Percentiles rank a stretch among this genome's conserved stretches.
Evolutionary conservation across 768 basidiomycete genomes (phyloP).

Genomic region (Lentinula raphanica): DNA sequence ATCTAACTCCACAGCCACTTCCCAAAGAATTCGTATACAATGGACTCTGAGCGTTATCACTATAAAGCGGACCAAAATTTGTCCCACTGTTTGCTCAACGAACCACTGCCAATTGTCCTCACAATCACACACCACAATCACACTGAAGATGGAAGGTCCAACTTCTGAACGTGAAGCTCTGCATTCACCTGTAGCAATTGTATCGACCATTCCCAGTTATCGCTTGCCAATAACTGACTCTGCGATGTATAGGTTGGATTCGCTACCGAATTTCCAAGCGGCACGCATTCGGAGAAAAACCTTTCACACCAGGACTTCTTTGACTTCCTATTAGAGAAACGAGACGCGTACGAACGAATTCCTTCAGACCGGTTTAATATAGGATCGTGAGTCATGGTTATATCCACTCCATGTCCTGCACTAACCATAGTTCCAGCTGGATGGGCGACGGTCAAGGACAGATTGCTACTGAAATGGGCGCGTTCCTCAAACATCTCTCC

Average conservation of each 20-base stretch:
- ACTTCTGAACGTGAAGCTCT: no score
- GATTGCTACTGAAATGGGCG: slow-evolving; percentile 8
- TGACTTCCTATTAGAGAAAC: slow-evolving; percentile 28
- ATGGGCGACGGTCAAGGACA: neutral
- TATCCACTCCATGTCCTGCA: neutral
- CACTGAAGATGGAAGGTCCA: no score
- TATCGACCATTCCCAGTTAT: no score
- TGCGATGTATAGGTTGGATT: slow-evolving; percentile 27
- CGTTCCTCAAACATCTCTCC: slow-evolving; percentile 26
- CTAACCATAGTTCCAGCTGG: neutral
- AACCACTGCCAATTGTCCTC: no score
- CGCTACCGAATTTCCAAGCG: slow-evolving; percentile 34
- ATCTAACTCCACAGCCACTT: no score
- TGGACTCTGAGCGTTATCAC: no score
- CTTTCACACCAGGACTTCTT: slow-evolving; percentile 30
- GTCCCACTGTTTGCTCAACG: no score
- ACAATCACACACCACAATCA: no score
- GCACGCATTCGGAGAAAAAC: slow-evolving; percentile 20
- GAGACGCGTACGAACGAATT: slow-evolving; percentile 18
- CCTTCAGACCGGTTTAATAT: neutral
- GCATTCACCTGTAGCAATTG: no score
- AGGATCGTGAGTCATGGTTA: neutral
- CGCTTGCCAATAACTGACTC: no score
- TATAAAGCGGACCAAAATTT: no score
- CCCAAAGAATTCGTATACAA: no score